Conservation (phyloP, 2,329 filamentous ascomycete species). For the Chrysoporthe puriensis region DNA sequence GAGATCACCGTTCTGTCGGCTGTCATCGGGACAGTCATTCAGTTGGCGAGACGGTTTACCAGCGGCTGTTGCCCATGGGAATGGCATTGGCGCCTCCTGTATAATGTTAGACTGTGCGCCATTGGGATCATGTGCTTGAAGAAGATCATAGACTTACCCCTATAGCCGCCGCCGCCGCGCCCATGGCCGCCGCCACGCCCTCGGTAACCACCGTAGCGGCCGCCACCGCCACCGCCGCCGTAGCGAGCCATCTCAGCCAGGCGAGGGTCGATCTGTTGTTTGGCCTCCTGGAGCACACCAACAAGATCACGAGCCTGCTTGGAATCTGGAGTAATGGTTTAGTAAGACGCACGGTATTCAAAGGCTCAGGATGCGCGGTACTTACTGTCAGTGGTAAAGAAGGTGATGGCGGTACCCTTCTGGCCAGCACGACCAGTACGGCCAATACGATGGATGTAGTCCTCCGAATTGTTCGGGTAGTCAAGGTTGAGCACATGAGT, state of each 20-base stretch:
- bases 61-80: conserved; percentile 54
- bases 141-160: conserved; percentile 31
- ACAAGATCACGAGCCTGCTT: conserved; percentile 98
- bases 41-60: conserved; percentile 43
- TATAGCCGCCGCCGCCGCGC: conserved; percentile 44
- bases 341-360: conserved; percentile 34
- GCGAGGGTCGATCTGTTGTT: conserved; percentile 96
- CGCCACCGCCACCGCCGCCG: conserved; percentile 78
- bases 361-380: conserved; percentile 36
- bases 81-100: conserved; percentile 51
- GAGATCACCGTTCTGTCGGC: background rate
- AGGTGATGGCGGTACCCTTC: conserved; percentile 93
- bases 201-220: conserved; percentile 73
- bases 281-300: conserved; percentile 88
- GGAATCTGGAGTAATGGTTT: conserved; percentile 64
- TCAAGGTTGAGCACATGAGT: conserved; percentile 99
- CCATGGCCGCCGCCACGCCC: conserved; percentile 56
- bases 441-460: conserved; percentile 96
- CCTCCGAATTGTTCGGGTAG: conserved; percentile 98
- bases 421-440: conserved; percentile 95
- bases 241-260: conserved; percentile 96
- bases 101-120: conserved; percentile 23
- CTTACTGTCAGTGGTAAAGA: conserved; percentile 99
- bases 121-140: conserved; percentile 20
- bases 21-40: background rate